Evolutionary conservation across 768 basidiomycete genomes (phyloP).

Genomic region (Boletus speciosus): DNA sequence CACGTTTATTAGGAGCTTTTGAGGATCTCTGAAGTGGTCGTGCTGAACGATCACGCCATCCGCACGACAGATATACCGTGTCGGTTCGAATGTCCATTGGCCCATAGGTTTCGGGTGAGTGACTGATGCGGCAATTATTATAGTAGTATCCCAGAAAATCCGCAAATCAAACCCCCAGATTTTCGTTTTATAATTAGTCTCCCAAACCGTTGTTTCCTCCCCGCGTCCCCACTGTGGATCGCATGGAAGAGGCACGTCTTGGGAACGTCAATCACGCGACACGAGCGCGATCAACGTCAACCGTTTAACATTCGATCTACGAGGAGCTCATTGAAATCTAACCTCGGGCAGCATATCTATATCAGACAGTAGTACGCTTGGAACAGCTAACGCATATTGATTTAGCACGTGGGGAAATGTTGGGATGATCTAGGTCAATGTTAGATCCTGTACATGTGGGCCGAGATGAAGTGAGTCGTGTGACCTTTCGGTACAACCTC

Average conservation of each 20-base stretch:
- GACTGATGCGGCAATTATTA: too few species aligned
- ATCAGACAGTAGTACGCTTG: neutral
- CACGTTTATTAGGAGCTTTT: neutral
- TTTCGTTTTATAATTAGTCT: neutral
- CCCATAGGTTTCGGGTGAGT: neutral
- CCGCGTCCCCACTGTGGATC: neutral
- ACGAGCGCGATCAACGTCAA: too few species aligned
- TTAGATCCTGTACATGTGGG: neutral
- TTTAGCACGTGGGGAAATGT: neutral
- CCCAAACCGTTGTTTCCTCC: neutral
- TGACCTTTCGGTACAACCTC: too few species aligned
- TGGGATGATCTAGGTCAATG: neutral
- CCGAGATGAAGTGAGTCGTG: too few species aligned
- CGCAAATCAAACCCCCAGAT: neutral
- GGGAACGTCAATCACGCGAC: too few species aligned
- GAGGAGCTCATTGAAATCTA: neutral
- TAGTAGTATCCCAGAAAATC: too few species aligned
- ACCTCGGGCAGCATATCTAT: too few species aligned
- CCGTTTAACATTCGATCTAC: neutral
- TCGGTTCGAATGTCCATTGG: neutral
- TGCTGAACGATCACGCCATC: neutral
- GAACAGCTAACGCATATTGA: neutral
- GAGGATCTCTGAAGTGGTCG: neutral
- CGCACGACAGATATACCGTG: neutral
- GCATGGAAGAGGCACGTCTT: neutral